Conservation (phyloP, 2,329 filamentous ascomycete genomes). For the Xylaria arbuscula region DNA sequence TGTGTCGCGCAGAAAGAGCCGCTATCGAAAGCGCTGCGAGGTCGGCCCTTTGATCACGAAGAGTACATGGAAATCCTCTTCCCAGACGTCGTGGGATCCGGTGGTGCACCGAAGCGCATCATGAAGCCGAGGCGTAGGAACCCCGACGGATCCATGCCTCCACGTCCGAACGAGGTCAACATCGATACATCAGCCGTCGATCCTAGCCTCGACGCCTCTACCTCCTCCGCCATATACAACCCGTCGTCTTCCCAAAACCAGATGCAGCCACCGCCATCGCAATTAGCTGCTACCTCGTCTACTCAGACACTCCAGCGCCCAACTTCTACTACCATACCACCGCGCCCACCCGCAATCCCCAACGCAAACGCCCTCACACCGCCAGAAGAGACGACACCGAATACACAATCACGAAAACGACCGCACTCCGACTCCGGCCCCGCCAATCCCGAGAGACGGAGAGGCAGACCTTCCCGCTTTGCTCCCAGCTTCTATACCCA, state of each 20-base stretch:
- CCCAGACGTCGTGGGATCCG: slow-evolving; percentile 69
- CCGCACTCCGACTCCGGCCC: slow-evolving; percentile 41
- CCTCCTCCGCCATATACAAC: slow-evolving; percentile 32
- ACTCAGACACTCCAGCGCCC: slow-evolving; percentile 48
- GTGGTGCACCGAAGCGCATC: slow-evolving; percentile 68
- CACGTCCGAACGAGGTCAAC: slow-evolving; percentile 61
- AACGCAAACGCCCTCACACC: slow-evolving; percentile 62
- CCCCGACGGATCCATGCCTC: slow-evolving; percentile 57
- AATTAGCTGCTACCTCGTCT: slow-evolving; percentile 42
- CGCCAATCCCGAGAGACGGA: slow-evolving; percentile 45
- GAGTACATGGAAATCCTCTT: slow-evolving; percentile 71
- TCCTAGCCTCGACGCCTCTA: slow-evolving; percentile 42
- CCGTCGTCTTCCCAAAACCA: slow-evolving; percentile 42
- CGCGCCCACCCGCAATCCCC: slow-evolving; percentile 54
- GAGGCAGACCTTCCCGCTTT: slow-evolving; percentile 51
- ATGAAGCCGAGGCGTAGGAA: slow-evolving; percentile 65
- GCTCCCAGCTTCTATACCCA: slow-evolving; percentile 51
- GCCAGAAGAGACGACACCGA: slow-evolving; percentile 62
- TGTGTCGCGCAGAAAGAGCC: slow-evolving; percentile 62
- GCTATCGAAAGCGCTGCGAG: slow-evolving; percentile 66
- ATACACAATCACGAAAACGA: slow-evolving; percentile 55
- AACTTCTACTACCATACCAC: slow-evolving; percentile 53
- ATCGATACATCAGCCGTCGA: slow-evolving; percentile 58
- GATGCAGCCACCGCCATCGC: slow-evolving; percentile 39
- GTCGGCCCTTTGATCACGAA: slow-evolving; percentile 69